Percentiles rank a stretch among this genome's conserved stretches.
These are phyloP conservation scores for Macadamia tetraphylla DNA, from an alignment of 164 flowering plant species.

Conservation along the genomic window DNA sequence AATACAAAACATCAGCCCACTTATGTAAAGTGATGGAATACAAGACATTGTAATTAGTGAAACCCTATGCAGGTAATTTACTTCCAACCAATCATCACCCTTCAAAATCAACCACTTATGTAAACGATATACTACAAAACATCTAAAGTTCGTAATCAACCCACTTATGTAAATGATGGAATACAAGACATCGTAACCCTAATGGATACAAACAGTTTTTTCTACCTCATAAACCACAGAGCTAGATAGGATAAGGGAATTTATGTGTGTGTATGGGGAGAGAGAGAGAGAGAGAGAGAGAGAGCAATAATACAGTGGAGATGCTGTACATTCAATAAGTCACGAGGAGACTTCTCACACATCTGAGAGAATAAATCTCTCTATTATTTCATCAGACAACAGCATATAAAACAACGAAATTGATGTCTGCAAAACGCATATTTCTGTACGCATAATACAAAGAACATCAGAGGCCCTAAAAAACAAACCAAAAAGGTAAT, in stretches of 20 bases:
- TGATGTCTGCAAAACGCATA: slow-evolving; percentile 24
- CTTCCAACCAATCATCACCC: too few species aligned
- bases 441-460: slow-evolving; percentile 25
- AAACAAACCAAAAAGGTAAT: background rate
- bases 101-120: too few species aligned
- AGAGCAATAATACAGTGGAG: slow-evolving; percentile 19
- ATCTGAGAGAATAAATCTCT: slow-evolving; percentile 31
- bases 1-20: too few species aligned
- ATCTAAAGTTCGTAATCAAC: too few species aligned
- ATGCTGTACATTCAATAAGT: slow-evolving; percentile 24
- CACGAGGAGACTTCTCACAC: slow-evolving; percentile 29
- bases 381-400: slow-evolving; percentile 26
- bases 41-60: too few species aligned
- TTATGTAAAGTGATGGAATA: too few species aligned
- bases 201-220: too few species aligned
- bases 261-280: background rate
- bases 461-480: slow-evolving; percentile 1
- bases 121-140: too few species aligned
- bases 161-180: too few species aligned
- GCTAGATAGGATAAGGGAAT: too few species aligned
- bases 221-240: background rate
- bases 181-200: too few species aligned
- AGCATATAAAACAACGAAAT: slow-evolving; percentile 42
- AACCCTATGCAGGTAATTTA: too few species aligned
- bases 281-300: slow-evolving; percentile 12